phyloP scores from a whole-genome alignment of 208 protist genomes.

The Leishmania guyanensis region DNA sequence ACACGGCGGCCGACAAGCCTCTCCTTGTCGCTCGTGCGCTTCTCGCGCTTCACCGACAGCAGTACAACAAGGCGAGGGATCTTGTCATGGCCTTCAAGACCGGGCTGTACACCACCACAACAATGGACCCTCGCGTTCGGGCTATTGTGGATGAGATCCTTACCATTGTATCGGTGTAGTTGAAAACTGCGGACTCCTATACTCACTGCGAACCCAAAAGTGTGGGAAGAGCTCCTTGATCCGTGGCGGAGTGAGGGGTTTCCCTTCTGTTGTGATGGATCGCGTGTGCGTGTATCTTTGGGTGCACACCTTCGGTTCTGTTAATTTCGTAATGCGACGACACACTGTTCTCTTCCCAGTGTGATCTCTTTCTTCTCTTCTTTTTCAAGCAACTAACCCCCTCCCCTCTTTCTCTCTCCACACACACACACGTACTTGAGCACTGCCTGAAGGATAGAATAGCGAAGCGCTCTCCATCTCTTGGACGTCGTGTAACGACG shows the following conservation, averaged over 20 bases:
- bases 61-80: conserved; percentile 30
- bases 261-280: not conserved
- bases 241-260: not conserved
- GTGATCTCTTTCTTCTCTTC: not conserved
- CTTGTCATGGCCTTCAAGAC: conserved; percentile 47
- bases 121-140: conserved; percentile 54
- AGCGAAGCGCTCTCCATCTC: not conserved
- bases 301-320: not conserved
- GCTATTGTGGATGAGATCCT: conserved; percentile 60
- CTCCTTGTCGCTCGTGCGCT: conserved; percentile 68
- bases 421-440: not conserved
- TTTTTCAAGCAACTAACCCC: not conserved
- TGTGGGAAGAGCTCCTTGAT: not conserved
- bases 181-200: not conserved
- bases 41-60: conserved; percentile 44
- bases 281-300: not conserved
- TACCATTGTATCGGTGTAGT: conserved; percentile 2
- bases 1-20: conserved; percentile 60
- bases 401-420: not conserved
- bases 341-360: not conserved
- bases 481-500: not conserved
- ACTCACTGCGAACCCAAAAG: not conserved
- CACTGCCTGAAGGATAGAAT: not conserved
- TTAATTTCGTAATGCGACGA: conserved; percentile 6
- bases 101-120: conserved; percentile 33